Base-by-base conservation (phyloP, 345 rosid genomes). In the Sonneratia caseolaris region DNA sequence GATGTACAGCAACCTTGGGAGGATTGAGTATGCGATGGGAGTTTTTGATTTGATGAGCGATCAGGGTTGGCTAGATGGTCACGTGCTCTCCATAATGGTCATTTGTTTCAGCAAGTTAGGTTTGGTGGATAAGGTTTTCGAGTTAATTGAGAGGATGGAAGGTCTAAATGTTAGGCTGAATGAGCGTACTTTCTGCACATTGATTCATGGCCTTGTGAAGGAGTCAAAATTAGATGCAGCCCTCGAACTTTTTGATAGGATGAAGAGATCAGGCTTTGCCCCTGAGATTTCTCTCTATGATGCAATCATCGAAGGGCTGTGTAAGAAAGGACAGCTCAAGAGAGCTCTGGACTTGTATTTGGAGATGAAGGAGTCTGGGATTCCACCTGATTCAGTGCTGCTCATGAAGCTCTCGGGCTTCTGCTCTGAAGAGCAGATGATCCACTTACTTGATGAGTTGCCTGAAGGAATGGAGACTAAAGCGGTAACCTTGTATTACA, bases 191-290 rank as follows among this genome's bases (percentile, higher is more conserved):
- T 86, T 82, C 75, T 82, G 79, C 64, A 77, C 79, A 73, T 81
- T 93, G 86, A 87, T 89, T 82, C 93, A 93, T 74, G 96, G 96
- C 66, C 85, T 91, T 45, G 90, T 87, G 65, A 88, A 73, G 80
- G 84, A 84, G 64, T 73, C 74, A 22, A 85, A 90, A 73, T 68
- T 88, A 66, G 98, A 89, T 70, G 87, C 79, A 76, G 97, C 90
- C 42, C 81, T 91, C 42, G 69, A 68, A 45, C 74, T 93, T 82
- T 88, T 88, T 72, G 79, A 80, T 76, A 87, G 85, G 78, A 87
- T 89, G 92, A 69, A 73, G 66, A 71, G 78, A 53, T 81, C 76
- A 15, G 92, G 93, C 61, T 79, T 88, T 81, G n/a, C 37, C 16
- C 90, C 85, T 62, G 82, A 80, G 73, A 74, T 88, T 70, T 82